Evolutionary conservation across 768 basidiomycete genomes (phyloP).

Genomic region (Pleurotus djamor): DNA sequence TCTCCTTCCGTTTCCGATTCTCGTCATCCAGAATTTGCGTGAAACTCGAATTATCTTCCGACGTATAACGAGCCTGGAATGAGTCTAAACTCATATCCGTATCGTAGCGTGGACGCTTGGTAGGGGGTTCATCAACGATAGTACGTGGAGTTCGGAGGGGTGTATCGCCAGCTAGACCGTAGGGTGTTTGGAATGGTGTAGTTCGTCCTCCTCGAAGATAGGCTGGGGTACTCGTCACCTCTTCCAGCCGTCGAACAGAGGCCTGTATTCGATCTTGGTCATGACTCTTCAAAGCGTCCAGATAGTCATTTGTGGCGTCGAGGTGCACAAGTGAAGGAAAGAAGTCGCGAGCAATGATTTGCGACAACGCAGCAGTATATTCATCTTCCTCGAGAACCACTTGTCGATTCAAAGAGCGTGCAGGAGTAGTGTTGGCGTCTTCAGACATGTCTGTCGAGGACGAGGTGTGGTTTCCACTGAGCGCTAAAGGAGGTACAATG

Average conservation of each 20-base stretch:
- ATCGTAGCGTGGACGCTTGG: conserved; percentile 62
- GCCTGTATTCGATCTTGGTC: conserved; percentile 77
- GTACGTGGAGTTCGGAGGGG: conserved; percentile 48
- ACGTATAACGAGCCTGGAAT: conserved; percentile 92
- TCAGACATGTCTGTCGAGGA: background rate
- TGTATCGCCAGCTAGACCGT: conserved; percentile 60
- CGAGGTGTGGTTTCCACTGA: background rate
- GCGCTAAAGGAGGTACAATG: background rate
- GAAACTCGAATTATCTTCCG: conserved; percentile 97
- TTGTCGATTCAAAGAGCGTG: conserved; percentile 71
- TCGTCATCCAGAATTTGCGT: conserved; percentile 89
- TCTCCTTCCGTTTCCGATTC: conserved; percentile 78
- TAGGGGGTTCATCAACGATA: conserved; percentile 29
- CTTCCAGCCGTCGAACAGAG: conserved; percentile 72
- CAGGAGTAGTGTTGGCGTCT: conserved; percentile 19
- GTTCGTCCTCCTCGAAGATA: conserved; percentile 31
- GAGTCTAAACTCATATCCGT: conserved; percentile 68
- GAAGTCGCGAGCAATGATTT: conserved; percentile 96
- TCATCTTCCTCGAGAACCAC: conserved; percentile 88
- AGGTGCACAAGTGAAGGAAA: conserved; percentile 92
- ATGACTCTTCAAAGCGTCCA: conserved; percentile 73
- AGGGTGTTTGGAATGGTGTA: conserved; percentile 63
- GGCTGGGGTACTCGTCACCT: conserved; percentile 53
- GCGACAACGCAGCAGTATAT: conserved; percentile 86
- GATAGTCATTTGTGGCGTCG: conserved; percentile 84